Percentiles rank a stretch among this genome's conserved stretches.
phyloP scores from a whole-genome alignment of 176 grass and related monocot species.

The Bonia amplexicaulis region DNA sequence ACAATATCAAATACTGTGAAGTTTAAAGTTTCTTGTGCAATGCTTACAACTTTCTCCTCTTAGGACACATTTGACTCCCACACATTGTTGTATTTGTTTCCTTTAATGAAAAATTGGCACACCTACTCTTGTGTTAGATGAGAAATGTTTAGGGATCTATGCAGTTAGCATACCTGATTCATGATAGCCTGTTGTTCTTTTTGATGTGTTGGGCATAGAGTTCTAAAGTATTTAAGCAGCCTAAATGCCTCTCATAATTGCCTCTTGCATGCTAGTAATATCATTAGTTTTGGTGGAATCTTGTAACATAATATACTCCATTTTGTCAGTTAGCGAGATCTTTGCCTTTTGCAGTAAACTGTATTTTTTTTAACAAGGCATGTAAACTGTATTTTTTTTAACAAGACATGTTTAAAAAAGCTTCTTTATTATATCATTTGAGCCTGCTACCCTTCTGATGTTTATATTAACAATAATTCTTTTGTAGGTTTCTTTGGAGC shows the following conservation, averaged over 20 bases:
- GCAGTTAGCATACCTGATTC: not conserved
- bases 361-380: not conserved
- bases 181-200: not conserved
- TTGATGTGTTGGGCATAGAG: not conserved
- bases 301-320: not conserved
- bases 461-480: slow-evolving; percentile 28
- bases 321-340: not conserved
- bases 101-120: not conserved
- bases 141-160: not conserved
- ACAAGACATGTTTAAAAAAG: not conserved
- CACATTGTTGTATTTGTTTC: not conserved
- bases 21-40: not conserved
- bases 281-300: slow-evolving; percentile 8
- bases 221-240: not conserved
- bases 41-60: not conserved
- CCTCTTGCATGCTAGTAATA: not conserved
- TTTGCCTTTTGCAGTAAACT: not conserved
- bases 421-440: not conserved
- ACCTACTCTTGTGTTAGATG: not conserved
- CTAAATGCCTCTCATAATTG: not conserved
- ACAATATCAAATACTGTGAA: not conserved
- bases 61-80: not conserved
- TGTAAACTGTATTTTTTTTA: too few relatives aligned
- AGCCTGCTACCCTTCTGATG: not conserved
- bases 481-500: slow-evolving; percentile 89